Evolutionary conservation across 345 rosid genomes (phyloP).

Genomic region (Pugionium cornutum): DNA sequence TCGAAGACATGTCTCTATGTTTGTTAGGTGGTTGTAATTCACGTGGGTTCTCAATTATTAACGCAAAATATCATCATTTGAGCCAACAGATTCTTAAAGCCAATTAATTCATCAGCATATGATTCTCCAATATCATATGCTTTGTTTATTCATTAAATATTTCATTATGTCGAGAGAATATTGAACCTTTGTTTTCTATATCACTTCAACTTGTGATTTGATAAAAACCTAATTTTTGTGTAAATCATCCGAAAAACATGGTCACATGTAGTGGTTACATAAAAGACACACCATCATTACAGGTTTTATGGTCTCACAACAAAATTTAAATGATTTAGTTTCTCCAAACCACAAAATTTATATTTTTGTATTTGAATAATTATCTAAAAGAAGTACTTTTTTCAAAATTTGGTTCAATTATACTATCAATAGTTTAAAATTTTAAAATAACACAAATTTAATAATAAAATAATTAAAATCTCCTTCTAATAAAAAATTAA

Average conservation of each 20-base stretch:
- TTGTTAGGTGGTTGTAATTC: slow-evolving; percentile 10
- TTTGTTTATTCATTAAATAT: slow-evolving; percentile 19
- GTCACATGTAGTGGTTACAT: slow-evolving; percentile 41
- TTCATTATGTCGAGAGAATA: slow-evolving; percentile 34
- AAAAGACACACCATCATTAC: slow-evolving; percentile 27
- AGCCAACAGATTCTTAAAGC: neutral
- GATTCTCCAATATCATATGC: slow-evolving; percentile 19
- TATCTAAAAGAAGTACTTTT: too few species aligned
- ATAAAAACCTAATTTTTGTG: slow-evolving; percentile 20
- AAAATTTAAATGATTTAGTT: too few species aligned
- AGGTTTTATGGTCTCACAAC: neutral
- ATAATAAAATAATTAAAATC: too few species aligned
- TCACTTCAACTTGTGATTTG: slow-evolving; percentile 24
- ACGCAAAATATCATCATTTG: slow-evolving; percentile 9
- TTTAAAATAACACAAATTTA: too few species aligned
- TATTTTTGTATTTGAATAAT: too few species aligned
- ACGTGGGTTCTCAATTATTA: slow-evolving; percentile 40
- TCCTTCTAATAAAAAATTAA: too few species aligned
- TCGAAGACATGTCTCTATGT: slow-evolving; percentile 41
- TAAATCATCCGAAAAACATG: slow-evolving; percentile 30
- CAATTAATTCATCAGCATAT: slow-evolving; percentile 30
- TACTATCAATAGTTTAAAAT: too few species aligned
- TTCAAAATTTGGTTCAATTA: too few species aligned
- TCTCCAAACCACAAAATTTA: too few species aligned
- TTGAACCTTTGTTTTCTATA: slow-evolving; percentile 27